phyloP scores from a whole-genome alignment of 2,329 filamentous ascomycete species.

The Beauveria pseudobassiana region DNA sequence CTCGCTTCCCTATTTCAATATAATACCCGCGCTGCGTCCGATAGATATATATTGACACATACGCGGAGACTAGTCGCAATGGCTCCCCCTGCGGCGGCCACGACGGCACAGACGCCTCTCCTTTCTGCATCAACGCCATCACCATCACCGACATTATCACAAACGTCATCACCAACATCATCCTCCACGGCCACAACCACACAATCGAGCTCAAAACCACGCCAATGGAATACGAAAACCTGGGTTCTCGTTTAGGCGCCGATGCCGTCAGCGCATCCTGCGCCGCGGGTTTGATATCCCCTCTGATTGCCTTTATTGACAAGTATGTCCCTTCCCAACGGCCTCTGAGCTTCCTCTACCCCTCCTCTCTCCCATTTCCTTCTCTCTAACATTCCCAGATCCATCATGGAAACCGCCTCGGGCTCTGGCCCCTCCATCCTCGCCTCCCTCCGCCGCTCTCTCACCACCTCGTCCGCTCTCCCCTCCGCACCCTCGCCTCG shows the following conservation, averaged over 20 bases:
- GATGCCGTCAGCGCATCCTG: slow-evolving; percentile 63
- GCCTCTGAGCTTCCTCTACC: too few species aligned
- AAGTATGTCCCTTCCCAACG: slow-evolving; percentile 42
- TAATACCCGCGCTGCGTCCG: background rate
- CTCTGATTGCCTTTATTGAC: slow-evolving; percentile 82
- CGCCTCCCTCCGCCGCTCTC: slow-evolving; percentile 51
- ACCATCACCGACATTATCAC: background rate
- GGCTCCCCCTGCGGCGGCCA: background rate
- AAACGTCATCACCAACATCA: background rate
- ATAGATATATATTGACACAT: background rate
- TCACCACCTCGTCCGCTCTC: slow-evolving; percentile 50
- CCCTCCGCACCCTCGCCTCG: slow-evolving; percentile 53
- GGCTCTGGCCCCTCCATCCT: slow-evolving; percentile 50
- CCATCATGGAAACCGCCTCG: slow-evolving; percentile 77
- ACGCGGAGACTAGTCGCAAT: background rate
- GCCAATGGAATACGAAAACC: slow-evolving; percentile 68
- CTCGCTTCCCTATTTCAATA: background rate
- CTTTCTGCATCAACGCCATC: background rate
- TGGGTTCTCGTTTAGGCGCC: slow-evolving; percentile 57
- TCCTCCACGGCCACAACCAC: background rate
- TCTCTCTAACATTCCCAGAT: slow-evolving; percentile 35
- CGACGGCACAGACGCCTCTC: background rate
- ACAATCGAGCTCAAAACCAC: background rate
- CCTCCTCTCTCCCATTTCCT: background rate
- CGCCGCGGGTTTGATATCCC: slow-evolving; percentile 71